Percentiles rank a stretch among this genome's conserved stretches.
These are phyloP conservation scores for Fragaria iinumae DNA, from an alignment of 306 rosid species.

Conservation along the genomic window DNA sequence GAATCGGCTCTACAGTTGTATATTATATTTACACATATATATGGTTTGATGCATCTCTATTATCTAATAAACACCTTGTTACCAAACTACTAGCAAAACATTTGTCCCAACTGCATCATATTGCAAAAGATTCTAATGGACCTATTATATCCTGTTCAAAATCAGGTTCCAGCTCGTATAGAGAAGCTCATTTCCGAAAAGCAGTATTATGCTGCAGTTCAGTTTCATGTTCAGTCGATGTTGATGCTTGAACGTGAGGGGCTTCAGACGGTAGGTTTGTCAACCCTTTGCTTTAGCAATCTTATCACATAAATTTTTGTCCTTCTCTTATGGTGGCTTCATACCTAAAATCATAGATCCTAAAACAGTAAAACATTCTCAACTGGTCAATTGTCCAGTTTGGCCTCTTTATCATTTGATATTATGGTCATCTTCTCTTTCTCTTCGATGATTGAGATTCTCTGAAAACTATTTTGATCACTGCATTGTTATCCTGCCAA, in stretches of 20 bases:
- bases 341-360: background rate
- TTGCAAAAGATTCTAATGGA: constrained; percentile 14
- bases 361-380: background rate
- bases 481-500: constrained; percentile 8
- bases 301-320: background rate
- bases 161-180: constrained; percentile 90
- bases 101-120: background rate
- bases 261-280: constrained; percentile 79
- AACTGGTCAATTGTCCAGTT: background rate
- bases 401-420: background rate
- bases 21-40: background rate
- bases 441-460: background rate
- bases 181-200: constrained; percentile 88
- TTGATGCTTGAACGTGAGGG: constrained; percentile 95
- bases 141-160: constrained; percentile 25
- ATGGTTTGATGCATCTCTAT: background rate
- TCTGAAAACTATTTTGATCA: constrained; percentile 3
- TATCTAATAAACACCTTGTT: background rate
- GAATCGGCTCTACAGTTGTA: background rate
- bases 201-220: constrained; percentile 97
- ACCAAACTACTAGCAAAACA: background rate
- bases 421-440: background rate
- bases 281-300: constrained; percentile 20
- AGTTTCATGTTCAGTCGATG: constrained; percentile 81
- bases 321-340: background rate